Evolutionary conservation across 306 rosid species (phyloP), one percentile per base, ranked within the genome.

Genomic region (Quercus bicolor): DNA sequence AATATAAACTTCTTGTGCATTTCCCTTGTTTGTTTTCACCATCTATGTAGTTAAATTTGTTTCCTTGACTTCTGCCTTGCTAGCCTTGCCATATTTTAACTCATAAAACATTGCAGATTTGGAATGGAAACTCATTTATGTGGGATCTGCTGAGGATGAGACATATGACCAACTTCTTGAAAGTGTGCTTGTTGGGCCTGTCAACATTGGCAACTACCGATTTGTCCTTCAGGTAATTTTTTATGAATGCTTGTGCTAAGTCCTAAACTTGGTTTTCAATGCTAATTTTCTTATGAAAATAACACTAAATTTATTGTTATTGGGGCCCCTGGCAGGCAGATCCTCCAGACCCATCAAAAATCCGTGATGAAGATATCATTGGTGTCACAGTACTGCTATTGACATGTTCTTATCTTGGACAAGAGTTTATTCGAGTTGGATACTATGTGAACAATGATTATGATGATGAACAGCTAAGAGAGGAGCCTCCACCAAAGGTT

Each of bases 91-190:
- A 12, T 48, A 3, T 48, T 48, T 12, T 12, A 12, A 48, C 53
- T 48, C 16, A 40, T 40, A 12, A 48, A 12, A 48, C 53, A 3
- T 48, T 48, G 53, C 89, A 94, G 97, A 92, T 84, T 84, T 92
- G 88, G 98, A 94, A 77, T 92, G 98, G 98, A 92, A 94, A 85
- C 98, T 94, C 72, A 91, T 83, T 57, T 94, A 94, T 29, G 98
- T 94, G 43, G 97, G 97, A 70, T 92, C 98, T 78, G 97, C 98
- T 29, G 98, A 94, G 85, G 97, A 92, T 78, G 98, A 94, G 87
- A 94, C 94, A 0, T 94, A 92, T 78, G 98, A 94, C 78, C 98
- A 94, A 80, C 84, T 91, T 20, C 61, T 94, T 48, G 98, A 94
- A 85, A 92, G 98, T 72, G 97, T 94, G 5, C 95, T 94, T 56